Evolutionary conservation across 371 early-diverging fungal species (phyloP), one percentile per base, ranked within the genome.

Genomic region (Chytridiales sp.): DNA sequence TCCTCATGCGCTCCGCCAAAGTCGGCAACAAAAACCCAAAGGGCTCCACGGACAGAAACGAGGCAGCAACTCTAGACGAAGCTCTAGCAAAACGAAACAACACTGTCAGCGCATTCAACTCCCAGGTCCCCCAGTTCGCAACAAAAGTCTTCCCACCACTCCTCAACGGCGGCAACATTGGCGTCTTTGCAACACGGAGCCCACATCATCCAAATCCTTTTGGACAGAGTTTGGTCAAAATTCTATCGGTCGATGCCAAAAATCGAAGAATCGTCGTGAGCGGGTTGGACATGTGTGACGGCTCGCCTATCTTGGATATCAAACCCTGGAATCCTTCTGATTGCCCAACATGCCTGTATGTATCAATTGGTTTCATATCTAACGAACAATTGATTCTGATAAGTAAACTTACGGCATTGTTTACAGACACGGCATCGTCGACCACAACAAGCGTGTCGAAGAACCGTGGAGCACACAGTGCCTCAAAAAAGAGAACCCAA

Each of bases 181-280:
- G 70, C 15, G 59, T 69, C 0, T 66, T 69, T 51, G 70, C 70
- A 19, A 69, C 70, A 1, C 42, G 70, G 17, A 48, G 34, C 11
- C 70, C 70, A 8, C 70, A 69, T 42, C 61, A 65, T 42, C 70
- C 70, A n/a, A 69, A 69, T 42, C 65, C 70, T 17, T 58, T 69
- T 34, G 70, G 70, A 17, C 61, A 56, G 17, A 51, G 57, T 15
- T 48, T 69, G 17, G 65, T 64, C 47, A 48, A 56, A 35, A 66
- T 69, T 35, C 59, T 59, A 22, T 11, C 34, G 3, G 59, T 69
- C 11, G 64, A 69, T 26, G n/a, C 50, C 11, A n/a, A 29, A 26
- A 54, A 41, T 9, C 39, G 59, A 3, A 40, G 59, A 17, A 52
- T 69, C 4, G 19, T 30, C 24, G 57, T 69, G 4, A 32, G 47